A percentile compares a stretch with the other conserved stretches of the same genome.
Evolutionary conservation across 2,329 filamentous ascomycete species (phyloP).

Genomic region (Rhexocercosporidium sp.): DNA sequence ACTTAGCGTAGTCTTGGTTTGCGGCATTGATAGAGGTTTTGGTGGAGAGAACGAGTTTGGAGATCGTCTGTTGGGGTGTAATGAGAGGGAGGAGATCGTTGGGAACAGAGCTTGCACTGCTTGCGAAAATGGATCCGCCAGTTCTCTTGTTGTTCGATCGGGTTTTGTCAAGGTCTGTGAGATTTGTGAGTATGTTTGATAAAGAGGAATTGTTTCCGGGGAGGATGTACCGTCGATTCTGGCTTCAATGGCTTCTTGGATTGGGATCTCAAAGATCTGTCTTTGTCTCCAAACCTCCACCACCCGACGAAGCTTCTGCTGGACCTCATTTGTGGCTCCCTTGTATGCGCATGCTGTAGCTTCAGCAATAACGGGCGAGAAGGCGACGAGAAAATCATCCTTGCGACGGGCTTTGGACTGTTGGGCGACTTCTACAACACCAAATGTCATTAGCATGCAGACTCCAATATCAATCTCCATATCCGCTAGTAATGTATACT

Average conservation of each 20-base stretch:
- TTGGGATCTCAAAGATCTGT: slow-evolving; percentile 79
- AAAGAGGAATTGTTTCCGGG: background rate
- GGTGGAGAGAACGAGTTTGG: slow-evolving; percentile 72
- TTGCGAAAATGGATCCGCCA: slow-evolving; percentile 74
- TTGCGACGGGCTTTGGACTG: slow-evolving; percentile 93
- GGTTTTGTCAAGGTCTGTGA: slow-evolving; percentile 65
- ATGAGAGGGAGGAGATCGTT: slow-evolving; percentile 79
- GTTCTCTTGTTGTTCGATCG: slow-evolving; percentile 58
- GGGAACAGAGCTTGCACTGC: slow-evolving; percentile 64
- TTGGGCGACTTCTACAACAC: slow-evolving; percentile 81
- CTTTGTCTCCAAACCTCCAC: slow-evolving; percentile 94
- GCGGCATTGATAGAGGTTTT: slow-evolving; percentile 73
- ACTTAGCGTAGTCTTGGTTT: slow-evolving; percentile 82
- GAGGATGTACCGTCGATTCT: slow-evolving; percentile 72
- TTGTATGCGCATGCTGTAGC: slow-evolving; percentile 92
- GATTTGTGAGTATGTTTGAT: slow-evolving; percentile 17
- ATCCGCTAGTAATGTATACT: background rate
- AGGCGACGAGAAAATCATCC: slow-evolving; percentile 90
- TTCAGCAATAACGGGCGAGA: slow-evolving; percentile 90
- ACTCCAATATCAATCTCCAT: slow-evolving; percentile 23
- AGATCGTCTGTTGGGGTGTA: slow-evolving; percentile 72
- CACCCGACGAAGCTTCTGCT: slow-evolving; percentile 84
- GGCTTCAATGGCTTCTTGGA: slow-evolving; percentile 81
- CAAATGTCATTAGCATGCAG: slow-evolving; percentile 30
- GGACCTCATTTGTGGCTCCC: slow-evolving; percentile 82